phyloP scores from a whole-genome alignment of 768 basidiomycete genomes.

The Tephrocybe sp. region DNA sequence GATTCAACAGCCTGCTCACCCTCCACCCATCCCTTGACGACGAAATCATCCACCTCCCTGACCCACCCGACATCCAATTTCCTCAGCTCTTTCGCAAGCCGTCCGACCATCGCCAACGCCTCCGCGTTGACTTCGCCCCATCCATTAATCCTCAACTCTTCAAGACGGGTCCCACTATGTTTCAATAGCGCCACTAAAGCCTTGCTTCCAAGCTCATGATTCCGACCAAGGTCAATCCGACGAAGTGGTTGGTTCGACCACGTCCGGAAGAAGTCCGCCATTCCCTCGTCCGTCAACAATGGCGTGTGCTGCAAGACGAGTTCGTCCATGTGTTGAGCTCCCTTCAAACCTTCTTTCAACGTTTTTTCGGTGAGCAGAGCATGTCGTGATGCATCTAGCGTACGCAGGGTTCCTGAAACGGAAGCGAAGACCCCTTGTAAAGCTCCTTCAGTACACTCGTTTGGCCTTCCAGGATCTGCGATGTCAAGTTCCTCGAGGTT shows the following conservation, averaged over 20 bases:
- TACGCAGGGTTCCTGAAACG: slow-evolving; percentile 53
- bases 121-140: slow-evolving; percentile 62
- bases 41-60: slow-evolving; percentile 76
- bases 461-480: slow-evolving; percentile 49
- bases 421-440: slow-evolving; percentile 52
- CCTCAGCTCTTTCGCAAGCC: slow-evolving; percentile 39
- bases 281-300: slow-evolving; percentile 67
- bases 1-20: slow-evolving; percentile 20
- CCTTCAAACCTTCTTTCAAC: slow-evolving; percentile 57
- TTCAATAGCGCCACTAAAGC: slow-evolving; percentile 62
- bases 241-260: slow-evolving; percentile 56
- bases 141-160: slow-evolving; percentile 70
- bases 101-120: slow-evolving; percentile 31
- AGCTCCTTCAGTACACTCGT: slow-evolving; percentile 53
- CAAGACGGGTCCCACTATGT: slow-evolving; percentile 62
- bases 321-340: slow-evolving; percentile 44
- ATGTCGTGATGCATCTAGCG: slow-evolving; percentile 74
- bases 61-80: slow-evolving; percentile 85
- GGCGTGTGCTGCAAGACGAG: slow-evolving; percentile 56
- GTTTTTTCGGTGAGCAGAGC: slow-evolving; percentile 55
- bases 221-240: slow-evolving; percentile 61
- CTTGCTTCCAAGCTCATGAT: slow-evolving; percentile 45
- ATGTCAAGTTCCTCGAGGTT: slow-evolving; percentile 65
- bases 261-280: slow-evolving; percentile 62
- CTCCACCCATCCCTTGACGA: slow-evolving; percentile 66